Base-by-base conservation (phyloP, 176 grass and related monocot genomes). In the Bonia amplexicaulis region DNA sequence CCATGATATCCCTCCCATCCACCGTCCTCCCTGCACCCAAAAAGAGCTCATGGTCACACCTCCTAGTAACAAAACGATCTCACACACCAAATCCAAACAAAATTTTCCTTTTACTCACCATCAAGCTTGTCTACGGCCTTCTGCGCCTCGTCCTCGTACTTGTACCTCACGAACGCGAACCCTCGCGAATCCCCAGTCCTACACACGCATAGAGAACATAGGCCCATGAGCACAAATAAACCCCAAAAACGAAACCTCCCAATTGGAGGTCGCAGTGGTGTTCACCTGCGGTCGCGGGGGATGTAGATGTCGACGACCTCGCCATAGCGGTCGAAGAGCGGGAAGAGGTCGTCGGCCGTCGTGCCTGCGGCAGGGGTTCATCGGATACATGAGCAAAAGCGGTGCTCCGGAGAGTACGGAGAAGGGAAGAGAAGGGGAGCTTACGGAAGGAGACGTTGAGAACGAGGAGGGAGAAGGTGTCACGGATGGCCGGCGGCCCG, bases 161-260 rank as follows among this genome's bases (percentile, higher is more conserved):
- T 97, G 85, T 97, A 97, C 81, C 94, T 91, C 79, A 97, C 94
- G 69, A 97, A 97, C 20, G 87, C 94, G 39, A 97, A 97, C 4
- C 94, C 94, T 25, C 94, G 84, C 26, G 89, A 91, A 71, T 97
- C 87, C 48, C 94, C 94, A 76, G 78, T 93, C 84, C 92, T 93
- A 82, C 37, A 85, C n/a, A 61, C 22, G 82, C n/a, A 49, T 7
- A 48, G 58, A 66, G 51, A 82, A 55, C 64, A 71, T 61, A 71
- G 11, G 23, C 37, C 14, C 17, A 51, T 27, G 27, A 72, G 82
- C 64, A 76, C 52, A 82, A 77, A 44, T 25, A 40, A 66, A n/a
- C 60, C 27, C 53, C 17, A 46, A 79, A 74, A 17, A 5, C 3
- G 17, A 22, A 46, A 67, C 39, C 71, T 35, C 44, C 62, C 10